Evolutionary conservation across 2,329 filamentous ascomycete genomes (phyloP).

Genomic region (Botryotinia narcissicola): DNA sequence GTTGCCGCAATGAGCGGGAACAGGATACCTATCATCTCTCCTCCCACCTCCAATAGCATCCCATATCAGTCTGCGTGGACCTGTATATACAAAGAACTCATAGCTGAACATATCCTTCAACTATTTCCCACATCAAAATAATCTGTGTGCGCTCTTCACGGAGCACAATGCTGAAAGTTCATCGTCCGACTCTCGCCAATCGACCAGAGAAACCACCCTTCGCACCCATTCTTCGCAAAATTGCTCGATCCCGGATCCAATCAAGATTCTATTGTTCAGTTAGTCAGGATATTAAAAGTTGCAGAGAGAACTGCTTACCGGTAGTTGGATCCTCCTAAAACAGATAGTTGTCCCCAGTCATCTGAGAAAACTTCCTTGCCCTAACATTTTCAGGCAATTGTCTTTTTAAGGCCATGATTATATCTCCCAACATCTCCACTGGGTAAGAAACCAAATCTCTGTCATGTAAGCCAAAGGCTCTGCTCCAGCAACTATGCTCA

Average conservation of each 20-base stretch:
- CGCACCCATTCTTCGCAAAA: background rate
- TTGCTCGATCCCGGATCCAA: background rate
- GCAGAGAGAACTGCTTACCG: background rate
- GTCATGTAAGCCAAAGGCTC: fast-evolving
- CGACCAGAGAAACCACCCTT: background rate
- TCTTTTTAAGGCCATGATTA: background rate
- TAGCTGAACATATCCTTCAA: background rate
- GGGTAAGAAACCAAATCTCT: background rate
- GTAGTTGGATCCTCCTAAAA: background rate
- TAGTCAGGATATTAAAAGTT: background rate
- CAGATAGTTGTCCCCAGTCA: background rate
- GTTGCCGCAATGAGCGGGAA: background rate
- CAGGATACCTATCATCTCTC: background rate
- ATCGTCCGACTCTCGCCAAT: background rate
- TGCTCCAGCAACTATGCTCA: background rate
- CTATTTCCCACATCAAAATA: too few species aligned
- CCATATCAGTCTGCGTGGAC: background rate
- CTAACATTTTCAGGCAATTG: background rate
- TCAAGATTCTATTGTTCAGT: background rate
- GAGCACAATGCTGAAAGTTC: background rate
- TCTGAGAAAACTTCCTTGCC: too few species aligned
- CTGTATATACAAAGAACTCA: background rate
- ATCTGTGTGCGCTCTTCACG: background rate
- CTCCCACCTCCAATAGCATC: background rate
- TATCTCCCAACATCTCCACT: background rate